Evolutionary conservation across 176 grass and related monocot genomes (phyloP).

Genomic region (Carex littledalei): DNA sequence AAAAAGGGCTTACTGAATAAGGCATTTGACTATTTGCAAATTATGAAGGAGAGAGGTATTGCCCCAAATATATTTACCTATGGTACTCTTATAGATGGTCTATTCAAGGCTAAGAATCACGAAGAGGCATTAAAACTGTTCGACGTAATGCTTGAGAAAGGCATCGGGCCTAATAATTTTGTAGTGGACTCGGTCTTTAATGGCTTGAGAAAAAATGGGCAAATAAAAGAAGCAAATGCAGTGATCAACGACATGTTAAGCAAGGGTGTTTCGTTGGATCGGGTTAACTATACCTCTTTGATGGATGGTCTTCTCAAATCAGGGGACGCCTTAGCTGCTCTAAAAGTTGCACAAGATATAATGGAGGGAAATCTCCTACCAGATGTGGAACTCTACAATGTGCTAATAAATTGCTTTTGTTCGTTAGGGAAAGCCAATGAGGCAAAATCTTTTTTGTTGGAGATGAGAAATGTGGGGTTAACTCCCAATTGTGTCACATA

Average conservation of each 20-base stretch:
- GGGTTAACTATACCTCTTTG: slow-evolving; percentile 74
- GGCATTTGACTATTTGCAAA: slow-evolving; percentile 40
- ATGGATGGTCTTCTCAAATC: slow-evolving; percentile 80
- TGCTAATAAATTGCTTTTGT: slow-evolving; percentile 93
- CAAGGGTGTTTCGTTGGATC: slow-evolving; percentile 47
- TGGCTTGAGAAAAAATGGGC: slow-evolving; percentile 63
- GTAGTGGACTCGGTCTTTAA: slow-evolving; percentile 69
- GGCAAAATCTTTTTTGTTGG: slow-evolving; percentile 54
- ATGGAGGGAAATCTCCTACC: slow-evolving; percentile 51
- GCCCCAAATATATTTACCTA: slow-evolving; percentile 71
- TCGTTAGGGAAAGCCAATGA: slow-evolving; percentile 45
- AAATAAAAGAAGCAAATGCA: slow-evolving; percentile 49
- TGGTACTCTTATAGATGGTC: slow-evolving; percentile 65
- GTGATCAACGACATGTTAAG: slow-evolving; percentile 52
- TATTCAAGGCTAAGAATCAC: slow-evolving; percentile 59
- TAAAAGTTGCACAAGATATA: slow-evolving; percentile 63
- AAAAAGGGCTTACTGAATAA: slow-evolving; percentile 48
- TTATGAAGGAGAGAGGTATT: slow-evolving; percentile 67
- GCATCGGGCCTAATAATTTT: slow-evolving; percentile 50
- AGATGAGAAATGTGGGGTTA: slow-evolving; percentile 75
- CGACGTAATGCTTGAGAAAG: slow-evolving; percentile 44
- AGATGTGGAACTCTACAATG: slow-evolving; percentile 85
- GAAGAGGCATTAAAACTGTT: slow-evolving; percentile 58
- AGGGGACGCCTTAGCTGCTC: slow-evolving; percentile 52
- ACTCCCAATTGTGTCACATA: slow-evolving; percentile 71